These are phyloP conservation scores for Colletotrichum sp. DNA, from an alignment of 2,329 filamentous ascomycete genomes.

Conservation along the genomic window DNA sequence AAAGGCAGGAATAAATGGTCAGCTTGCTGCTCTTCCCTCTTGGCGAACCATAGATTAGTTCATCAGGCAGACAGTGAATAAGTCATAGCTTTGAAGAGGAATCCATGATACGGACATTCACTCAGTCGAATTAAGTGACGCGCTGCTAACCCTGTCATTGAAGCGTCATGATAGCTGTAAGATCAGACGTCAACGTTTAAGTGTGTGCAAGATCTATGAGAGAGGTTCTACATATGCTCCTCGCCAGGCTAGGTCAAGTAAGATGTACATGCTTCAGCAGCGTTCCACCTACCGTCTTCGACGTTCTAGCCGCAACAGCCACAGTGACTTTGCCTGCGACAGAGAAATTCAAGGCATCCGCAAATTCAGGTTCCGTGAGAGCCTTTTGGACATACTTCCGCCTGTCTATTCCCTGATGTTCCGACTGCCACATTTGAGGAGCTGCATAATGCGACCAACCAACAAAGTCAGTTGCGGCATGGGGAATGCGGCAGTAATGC, in stretches of 20 bases:
- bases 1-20: background rate
- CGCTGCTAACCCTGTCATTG: background rate
- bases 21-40: background rate
- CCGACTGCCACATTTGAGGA: background rate
- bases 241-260: background rate
- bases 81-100: background rate
- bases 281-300: background rate
- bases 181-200: background rate
- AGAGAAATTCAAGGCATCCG: background rate
- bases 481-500: background rate
- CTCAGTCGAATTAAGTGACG: background rate
- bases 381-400: background rate
- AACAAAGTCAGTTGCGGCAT: background rate
- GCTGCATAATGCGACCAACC: background rate
- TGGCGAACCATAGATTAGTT: background rate
- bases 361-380: background rate
- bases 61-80: background rate
- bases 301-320: background rate
- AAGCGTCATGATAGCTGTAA: background rate
- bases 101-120: background rate
- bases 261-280: background rate
- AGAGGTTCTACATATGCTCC: background rate
- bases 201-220: background rate
- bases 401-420: background rate
- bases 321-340: background rate